phyloP scores from a whole-genome alignment of 2,329 filamentous ascomycete genomes.

The Colletotrichum godetiae region DNA sequence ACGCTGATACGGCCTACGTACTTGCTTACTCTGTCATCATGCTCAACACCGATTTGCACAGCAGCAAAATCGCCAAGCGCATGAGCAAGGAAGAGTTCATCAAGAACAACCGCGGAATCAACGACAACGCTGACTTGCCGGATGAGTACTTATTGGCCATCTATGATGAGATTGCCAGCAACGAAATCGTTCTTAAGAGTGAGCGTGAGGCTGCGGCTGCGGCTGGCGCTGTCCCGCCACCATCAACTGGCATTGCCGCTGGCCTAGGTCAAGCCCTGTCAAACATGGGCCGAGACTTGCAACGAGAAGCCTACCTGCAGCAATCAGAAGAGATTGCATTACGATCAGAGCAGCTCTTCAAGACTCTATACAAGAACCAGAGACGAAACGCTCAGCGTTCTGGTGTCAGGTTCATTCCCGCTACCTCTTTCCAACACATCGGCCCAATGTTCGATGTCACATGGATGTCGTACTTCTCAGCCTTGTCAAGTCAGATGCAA shows the following conservation, averaged over 20 bases:
- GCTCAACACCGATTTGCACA: slow-evolving; percentile 96
- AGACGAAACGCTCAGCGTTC: slow-evolving; percentile 79
- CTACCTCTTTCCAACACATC: slow-evolving; percentile 93
- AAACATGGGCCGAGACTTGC: slow-evolving; percentile 90
- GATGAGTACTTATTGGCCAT: slow-evolving; percentile 91
- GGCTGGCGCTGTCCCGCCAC: slow-evolving; percentile 71
- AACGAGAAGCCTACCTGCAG: slow-evolving; percentile 92
- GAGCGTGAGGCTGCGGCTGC: slow-evolving; percentile 91
- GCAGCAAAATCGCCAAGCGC: slow-evolving; percentile 81
- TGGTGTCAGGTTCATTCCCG: slow-evolving; percentile 84
- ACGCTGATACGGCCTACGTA: slow-evolving; percentile 97
- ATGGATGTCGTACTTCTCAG: slow-evolving; percentile 99
- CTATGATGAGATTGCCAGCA: slow-evolving; percentile 89
- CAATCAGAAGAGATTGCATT: slow-evolving; percentile 92
- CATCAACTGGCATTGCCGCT: slow-evolving; percentile 78
- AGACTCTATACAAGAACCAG: slow-evolving; percentile 91
- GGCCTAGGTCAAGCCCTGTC: slow-evolving; percentile 90
- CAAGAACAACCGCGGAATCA: slow-evolving; percentile 98
- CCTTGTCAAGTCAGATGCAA: slow-evolving; percentile 91
- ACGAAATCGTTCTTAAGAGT: slow-evolving; percentile 95
- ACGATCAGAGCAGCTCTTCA: slow-evolving; percentile 85
- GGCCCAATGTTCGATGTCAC: slow-evolving; percentile 99
- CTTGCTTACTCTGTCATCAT: slow-evolving; percentile 96
- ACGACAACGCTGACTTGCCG: slow-evolving; percentile 93
- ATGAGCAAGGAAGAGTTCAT: slow-evolving; percentile 99